Conservation (phyloP, 2,329 filamentous ascomycete genomes). For the Microsporum audouinii region DNA sequence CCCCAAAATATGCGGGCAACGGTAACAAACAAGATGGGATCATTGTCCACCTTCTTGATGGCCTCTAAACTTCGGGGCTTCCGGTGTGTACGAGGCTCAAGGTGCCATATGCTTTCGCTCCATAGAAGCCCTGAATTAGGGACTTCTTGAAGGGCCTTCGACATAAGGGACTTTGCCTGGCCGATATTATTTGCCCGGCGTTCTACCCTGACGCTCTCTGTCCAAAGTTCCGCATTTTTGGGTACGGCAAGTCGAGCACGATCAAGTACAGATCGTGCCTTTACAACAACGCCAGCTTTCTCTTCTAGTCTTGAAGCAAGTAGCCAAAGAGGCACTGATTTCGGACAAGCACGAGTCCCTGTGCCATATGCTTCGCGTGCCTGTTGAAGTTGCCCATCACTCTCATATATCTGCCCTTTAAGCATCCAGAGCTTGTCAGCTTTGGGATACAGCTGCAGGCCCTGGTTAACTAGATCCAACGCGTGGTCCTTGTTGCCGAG, state of each 20-base stretch:
- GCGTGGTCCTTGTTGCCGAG: conserved; percentile 67
- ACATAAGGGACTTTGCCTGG: conserved; percentile 87
- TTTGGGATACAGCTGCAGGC: conserved; percentile 72
- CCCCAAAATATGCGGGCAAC: conserved; percentile 94
- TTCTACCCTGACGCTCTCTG: conserved; percentile 87
- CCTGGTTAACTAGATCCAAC: conserved; percentile 76
- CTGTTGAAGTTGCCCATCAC: conserved; percentile 63
- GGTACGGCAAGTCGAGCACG: conserved; percentile 78
- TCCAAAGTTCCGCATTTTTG: conserved; percentile 75
- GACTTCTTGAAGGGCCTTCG: conserved; percentile 80
- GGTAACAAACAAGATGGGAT: conserved; percentile 76
- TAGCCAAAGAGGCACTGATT: conserved; percentile 78
- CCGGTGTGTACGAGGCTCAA: conserved; percentile 82
- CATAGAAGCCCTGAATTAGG: conserved; percentile 79
- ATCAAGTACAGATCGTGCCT: conserved; percentile 87
- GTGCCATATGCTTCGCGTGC: conserved; percentile 82
- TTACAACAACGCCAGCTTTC: conserved; percentile 68
- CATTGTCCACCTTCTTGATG: conserved; percentile 93
- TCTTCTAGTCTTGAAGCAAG: conserved; percentile 84
- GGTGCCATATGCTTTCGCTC: conserved; percentile 89
- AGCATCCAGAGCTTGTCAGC: conserved; percentile 93
- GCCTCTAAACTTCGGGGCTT: conserved; percentile 86
- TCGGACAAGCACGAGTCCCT: conserved; percentile 75
- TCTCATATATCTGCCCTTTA: conserved; percentile 95
- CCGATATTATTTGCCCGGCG: conserved; percentile 58